Base-by-base conservation (phyloP, 345 rosid species). In the Aurinia saxatilis region DNA sequence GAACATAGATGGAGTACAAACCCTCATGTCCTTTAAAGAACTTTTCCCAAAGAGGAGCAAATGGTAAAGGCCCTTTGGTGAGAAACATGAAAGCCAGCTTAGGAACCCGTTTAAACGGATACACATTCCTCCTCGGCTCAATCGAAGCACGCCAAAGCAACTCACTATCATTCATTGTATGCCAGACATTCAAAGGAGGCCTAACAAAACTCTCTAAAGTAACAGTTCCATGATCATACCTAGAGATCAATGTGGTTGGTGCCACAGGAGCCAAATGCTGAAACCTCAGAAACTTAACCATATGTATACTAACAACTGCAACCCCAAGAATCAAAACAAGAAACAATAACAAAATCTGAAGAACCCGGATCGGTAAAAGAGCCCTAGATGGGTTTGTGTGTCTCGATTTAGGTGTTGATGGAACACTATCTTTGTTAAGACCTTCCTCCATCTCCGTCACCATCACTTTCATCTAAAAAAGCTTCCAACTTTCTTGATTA, bases 81-180 rank as follows among this genome's bases (percentile, higher is more conserved):
- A 93, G 78, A 81, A 93, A 93, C 97, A 90, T 85, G 78, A 93
- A 93, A 38, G 99, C 97, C 58, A 93, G 64, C 70, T 87, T 93
- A 36, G 95, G 95, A 40, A 83, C 81, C 29, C 97, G 84, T 58
- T 60, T 68, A 58, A 81, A 85, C 1, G 97, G 97, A 68, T 82
- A 85, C 0, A 54, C 66, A 58, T 52, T 68, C 15, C 82, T 73
- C 40, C 50, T 71, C 47, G 96, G 90, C 67, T 63, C 81, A 56
- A 87, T 75, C 0, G 96, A 85, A 53, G 99, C 95, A 46, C 86
- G 81, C 97, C 99, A 93, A 17, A 90, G 77, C 64, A 93, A 70
- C 69, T 93, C 84, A 10, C 53, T 62, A 42, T 93, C 99, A 18
- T 68, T 84, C 97, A 95, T 86, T 4, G 78, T 46, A 63, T 95